Conservation (phyloP, 441 rosid genomes). For the Omphalea diandra region DNA sequence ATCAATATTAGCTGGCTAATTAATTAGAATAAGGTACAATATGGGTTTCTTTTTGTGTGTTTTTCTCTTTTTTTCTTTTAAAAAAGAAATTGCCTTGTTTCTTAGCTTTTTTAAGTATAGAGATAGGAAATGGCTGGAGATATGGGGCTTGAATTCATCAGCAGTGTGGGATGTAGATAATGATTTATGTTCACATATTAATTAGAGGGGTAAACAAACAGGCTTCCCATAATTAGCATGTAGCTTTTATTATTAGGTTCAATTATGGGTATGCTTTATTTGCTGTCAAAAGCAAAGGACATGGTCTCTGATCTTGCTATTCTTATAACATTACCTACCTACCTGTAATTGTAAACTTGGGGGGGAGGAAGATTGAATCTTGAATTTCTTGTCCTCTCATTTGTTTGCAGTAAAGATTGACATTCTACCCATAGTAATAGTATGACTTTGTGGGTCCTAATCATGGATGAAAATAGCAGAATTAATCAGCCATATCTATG, state of each 20-base stretch:
- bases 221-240: conserved; percentile 27
- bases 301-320: conserved; percentile 23
- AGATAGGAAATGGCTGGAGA: conserved; percentile 18
- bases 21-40: conserved; percentile 3
- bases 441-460: background rate
- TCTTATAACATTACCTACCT: conserved; percentile 23
- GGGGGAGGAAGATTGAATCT: conserved; percentile 6
- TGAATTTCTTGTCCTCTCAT: conserved; percentile 3
- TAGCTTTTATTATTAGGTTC: conserved; percentile 17
- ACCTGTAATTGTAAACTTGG: no score
- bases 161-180: conserved; percentile 16
- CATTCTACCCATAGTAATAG: background rate
- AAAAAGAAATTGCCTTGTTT: no score
- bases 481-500: background rate
- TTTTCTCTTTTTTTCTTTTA: background rate
- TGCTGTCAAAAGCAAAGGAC: conserved; percentile 28
- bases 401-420: conserved; percentile 9
- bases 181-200: conserved; percentile 18
- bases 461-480: background rate
- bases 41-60: background rate
- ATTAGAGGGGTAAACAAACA: conserved; percentile 12
- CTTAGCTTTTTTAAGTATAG: no score
- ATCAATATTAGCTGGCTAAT: conserved; percentile 21
- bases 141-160: conserved; percentile 26
- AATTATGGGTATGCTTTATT: conserved; percentile 21